These are phyloP conservation scores for Chaetomium strumarium DNA, from an alignment of 2,329 filamentous ascomycete species.

Conservation along the genomic window DNA sequence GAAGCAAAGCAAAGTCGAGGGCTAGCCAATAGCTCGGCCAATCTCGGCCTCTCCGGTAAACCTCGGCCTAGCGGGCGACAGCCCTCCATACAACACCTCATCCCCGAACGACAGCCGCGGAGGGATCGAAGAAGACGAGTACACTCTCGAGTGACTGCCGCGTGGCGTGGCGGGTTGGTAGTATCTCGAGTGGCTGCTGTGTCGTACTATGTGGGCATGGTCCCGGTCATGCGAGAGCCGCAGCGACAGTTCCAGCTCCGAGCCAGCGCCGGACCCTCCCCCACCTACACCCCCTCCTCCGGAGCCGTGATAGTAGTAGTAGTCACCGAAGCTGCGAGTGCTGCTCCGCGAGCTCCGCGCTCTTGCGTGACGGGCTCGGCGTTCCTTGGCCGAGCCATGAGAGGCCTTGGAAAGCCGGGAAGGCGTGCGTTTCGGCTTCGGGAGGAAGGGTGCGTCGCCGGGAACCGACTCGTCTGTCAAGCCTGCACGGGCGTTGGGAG, in stretches of 20 bases:
- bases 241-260: slow-evolving; percentile 33
- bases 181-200: slow-evolving; percentile 3
- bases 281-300: background rate
- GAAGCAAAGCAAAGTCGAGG: no score
- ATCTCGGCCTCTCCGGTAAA: slow-evolving; percentile 41
- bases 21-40: slow-evolving; percentile 49
- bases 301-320: slow-evolving; percentile 1
- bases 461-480: slow-evolving; percentile 57
- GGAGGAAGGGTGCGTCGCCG: slow-evolving; percentile 54
- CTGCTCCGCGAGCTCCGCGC: slow-evolving; percentile 44
- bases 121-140: slow-evolving; percentile 40
- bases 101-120: slow-evolving; percentile 43
- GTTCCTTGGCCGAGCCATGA: slow-evolving; percentile 31
- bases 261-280: slow-evolving; percentile 19
- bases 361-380: slow-evolving; percentile 35
- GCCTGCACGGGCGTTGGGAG: slow-evolving; percentile 56
- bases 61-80: slow-evolving; percentile 43
- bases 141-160: slow-evolving; percentile 35
- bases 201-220: slow-evolving; percentile 16
- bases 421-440: slow-evolving; percentile 45
- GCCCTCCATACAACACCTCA: slow-evolving; percentile 38
- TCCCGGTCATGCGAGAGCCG: slow-evolving; percentile 34
- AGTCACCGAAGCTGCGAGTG: slow-evolving; percentile 37
- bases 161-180: background rate
- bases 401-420: slow-evolving; percentile 49